Evolutionary conservation across 768 basidiomycete species (phyloP).

Genomic region (Candolleomyces efflorescens): DNA sequence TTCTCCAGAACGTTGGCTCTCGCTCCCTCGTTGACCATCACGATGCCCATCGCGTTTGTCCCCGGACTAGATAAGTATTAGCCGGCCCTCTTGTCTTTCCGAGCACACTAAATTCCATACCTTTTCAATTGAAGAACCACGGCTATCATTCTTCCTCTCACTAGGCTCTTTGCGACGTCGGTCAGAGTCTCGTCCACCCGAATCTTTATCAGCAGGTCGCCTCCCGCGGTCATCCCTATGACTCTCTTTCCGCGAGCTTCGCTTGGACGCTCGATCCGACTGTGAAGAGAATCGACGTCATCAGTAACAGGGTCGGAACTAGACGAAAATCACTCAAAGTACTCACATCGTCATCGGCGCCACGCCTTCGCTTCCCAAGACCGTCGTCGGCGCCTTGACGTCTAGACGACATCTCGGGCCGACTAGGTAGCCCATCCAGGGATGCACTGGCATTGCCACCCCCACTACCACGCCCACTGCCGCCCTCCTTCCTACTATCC

Average conservation of each 20-base stretch:
- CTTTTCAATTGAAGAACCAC: conserved; percentile 54
- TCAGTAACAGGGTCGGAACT: background rate
- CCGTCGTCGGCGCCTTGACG: conserved; percentile 49
- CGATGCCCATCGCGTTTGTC: background rate
- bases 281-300: conserved; percentile 20
- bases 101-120: conserved; percentile 28
- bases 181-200: conserved; percentile 59
- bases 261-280: conserved; percentile 75
- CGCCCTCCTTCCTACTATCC: conserved; percentile 47
- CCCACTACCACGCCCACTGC: conserved; percentile 30
- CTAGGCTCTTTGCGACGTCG: conserved; percentile 59
- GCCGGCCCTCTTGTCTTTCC: no score
- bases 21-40: background rate
- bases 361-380: conserved; percentile 68
- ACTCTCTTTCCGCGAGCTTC: conserved; percentile 73
- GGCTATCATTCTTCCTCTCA: conserved; percentile 40
- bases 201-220: conserved; percentile 63
- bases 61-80: background rate
- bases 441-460: conserved; percentile 25
- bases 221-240: conserved; percentile 74
- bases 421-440: conserved; percentile 51
- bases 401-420: conserved; percentile 55
- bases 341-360: conserved; percentile 71
- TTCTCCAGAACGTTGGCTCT: background rate
- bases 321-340: background rate